These are phyloP conservation scores for barrel medic (Medicago truncatula) DNA, from an alignment of 306 rosid genomes.

Conservation along the genomic window DNA sequence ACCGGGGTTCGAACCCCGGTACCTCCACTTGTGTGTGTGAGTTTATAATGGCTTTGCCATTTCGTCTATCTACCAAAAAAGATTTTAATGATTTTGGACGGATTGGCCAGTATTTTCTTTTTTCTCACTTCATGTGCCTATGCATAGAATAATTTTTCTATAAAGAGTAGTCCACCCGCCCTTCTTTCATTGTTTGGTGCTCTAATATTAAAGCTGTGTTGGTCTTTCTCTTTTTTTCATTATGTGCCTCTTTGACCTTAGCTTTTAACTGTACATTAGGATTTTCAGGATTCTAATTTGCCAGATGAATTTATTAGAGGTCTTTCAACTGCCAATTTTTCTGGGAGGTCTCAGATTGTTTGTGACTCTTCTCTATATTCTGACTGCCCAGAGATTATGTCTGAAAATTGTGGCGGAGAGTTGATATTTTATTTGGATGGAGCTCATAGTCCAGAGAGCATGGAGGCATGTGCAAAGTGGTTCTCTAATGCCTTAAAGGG, in stretches of 20 bases:
- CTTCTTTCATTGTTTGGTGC: constrained; percentile 35
- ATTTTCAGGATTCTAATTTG: constrained; percentile 50
- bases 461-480: constrained; percentile 65
- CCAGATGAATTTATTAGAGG: constrained; percentile 72
- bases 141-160: background rate
- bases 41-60: too few relatives aligned
- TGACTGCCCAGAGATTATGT: constrained; percentile 34
- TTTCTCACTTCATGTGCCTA: background rate
- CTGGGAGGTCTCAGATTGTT: constrained; percentile 78
- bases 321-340: constrained; percentile 65
- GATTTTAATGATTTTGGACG: constrained; percentile 25
- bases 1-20: too few relatives aligned
- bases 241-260: constrained; percentile 14
- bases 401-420: constrained; percentile 56
- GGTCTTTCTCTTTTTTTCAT: background rate
- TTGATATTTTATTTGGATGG: constrained; percentile 83
- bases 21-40: too few relatives aligned
- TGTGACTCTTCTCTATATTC: constrained; percentile 48
- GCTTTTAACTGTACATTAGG: constrained; percentile 28
- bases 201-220: background rate
- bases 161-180: background rate
- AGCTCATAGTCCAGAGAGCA: constrained; percentile 92
- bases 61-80: too few relatives aligned
- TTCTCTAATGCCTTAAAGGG: constrained; percentile 49
- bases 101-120: background rate